Percentiles rank a stretch among this genome's conserved stretches.
Conservation (phyloP, 176 grass and related monocot species). For the Oryza meyeriana region DNA sequence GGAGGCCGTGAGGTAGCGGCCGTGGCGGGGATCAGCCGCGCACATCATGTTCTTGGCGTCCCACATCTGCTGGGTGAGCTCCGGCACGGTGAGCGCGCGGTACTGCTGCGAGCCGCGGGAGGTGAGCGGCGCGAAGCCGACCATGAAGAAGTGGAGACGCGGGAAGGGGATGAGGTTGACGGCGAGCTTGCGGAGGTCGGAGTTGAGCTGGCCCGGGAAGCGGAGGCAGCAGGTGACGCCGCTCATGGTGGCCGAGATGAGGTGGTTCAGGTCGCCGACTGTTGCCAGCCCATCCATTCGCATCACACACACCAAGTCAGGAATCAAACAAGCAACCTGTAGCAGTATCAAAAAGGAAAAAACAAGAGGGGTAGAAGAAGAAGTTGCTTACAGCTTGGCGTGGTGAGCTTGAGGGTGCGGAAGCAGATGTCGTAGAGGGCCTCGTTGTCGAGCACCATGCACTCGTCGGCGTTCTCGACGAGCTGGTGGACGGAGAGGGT, state of each 20-base stretch:
- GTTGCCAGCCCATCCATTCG: too few species aligned
- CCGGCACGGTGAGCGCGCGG: constrained; percentile 71
- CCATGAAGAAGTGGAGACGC: constrained; percentile 91
- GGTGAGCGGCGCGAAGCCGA: constrained; percentile 76
- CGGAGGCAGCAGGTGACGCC: constrained; percentile 87
- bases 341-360: not conserved
- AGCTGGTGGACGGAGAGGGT: constrained; percentile 75
- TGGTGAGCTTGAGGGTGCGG: constrained; percentile 65
- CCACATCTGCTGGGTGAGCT: constrained; percentile 95
- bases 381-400: constrained; percentile 49
- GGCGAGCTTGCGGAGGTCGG: constrained; percentile 77
- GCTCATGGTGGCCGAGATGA: constrained; percentile 85
- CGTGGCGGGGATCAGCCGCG: constrained; percentile 72
- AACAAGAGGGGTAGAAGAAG: too few species aligned
- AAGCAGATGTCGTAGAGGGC: constrained; percentile 79
- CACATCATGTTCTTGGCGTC: constrained; percentile 87
- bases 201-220: constrained; percentile 86
- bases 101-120: constrained; percentile 83
- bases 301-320: too few species aligned
- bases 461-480: constrained; percentile 79
- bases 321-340: not conserved
- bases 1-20: constrained; percentile 76
- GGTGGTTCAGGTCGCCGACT: constrained; percentile 81
- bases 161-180: constrained; percentile 92
- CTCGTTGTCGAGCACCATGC: constrained; percentile 84